A percentile compares a stretch with the other conserved stretches of the same genome.
These are phyloP conservation scores for Corylus avellana DNA, from an alignment of 306 rosid genomes.

Conservation along the genomic window DNA sequence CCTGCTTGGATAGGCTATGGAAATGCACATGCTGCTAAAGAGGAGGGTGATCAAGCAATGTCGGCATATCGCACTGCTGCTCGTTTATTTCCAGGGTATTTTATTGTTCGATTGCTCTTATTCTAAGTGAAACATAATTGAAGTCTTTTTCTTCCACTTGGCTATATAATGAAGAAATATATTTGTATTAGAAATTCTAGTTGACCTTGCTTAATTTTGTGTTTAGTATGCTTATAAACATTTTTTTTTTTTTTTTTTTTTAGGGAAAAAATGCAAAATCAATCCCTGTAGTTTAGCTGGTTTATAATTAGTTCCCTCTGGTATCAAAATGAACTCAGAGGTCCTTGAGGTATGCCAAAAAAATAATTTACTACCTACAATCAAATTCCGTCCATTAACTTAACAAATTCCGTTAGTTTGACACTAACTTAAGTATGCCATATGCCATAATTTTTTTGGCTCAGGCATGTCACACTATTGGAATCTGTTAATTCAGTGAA, in stretches of 20 bases:
- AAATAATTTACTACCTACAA: too few relatives aligned
- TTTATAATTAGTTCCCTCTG: too few relatives aligned
- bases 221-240: background rate
- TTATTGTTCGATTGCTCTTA: background rate
- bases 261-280: too few relatives aligned
- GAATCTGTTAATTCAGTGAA: too few relatives aligned
- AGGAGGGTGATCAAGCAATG: constrained; percentile 99
- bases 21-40: constrained; percentile 89
- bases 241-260: background rate
- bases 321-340: too few relatives aligned
- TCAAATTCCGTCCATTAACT: too few relatives aligned
- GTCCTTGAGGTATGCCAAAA: too few relatives aligned
- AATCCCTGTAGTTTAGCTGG: too few relatives aligned
- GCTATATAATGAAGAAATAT: background rate
- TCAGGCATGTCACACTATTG: too few relatives aligned
- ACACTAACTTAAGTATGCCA: too few relatives aligned
- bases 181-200: background rate
- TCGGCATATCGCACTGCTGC: constrained; percentile 97
- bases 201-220: background rate
- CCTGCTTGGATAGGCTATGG: constrained; percentile 99
- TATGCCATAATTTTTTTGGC: too few relatives aligned
- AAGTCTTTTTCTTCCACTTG: background rate
- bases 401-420: too few relatives aligned
- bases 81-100: constrained; percentile 95
- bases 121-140: background rate